Base-by-base conservation (phyloP, 2,329 filamentous ascomycete genomes). In the Pseudogymnoascus sp. region DNA sequence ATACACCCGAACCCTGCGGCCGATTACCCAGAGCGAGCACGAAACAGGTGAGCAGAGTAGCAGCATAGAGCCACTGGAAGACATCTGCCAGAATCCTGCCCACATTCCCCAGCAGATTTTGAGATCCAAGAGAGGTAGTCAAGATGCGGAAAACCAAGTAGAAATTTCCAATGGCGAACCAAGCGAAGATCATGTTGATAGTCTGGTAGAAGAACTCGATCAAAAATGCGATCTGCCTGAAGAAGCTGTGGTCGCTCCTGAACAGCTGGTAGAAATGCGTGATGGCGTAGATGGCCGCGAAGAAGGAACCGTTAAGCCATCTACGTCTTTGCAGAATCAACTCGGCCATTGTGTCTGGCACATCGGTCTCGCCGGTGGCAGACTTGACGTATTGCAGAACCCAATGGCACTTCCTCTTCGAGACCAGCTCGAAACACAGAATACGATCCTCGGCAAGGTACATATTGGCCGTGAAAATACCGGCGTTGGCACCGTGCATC, bases 391-490 rank as follows among this genome's bases (percentile, higher is more conserved):
- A 99, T 74, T 97, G 93, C 71, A 99, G 79, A 66, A 98, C 90
- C 95, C 95, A 99, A 73, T 93, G 90, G 75, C 93, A 97, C 74
- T 97, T 97, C 68, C 95, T 87, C 80, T 99, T 99, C 54, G 93
- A 92, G 66, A 99, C 95, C 62, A 99, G 86, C 78, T 99, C 95
- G 82, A 96, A 99, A 77, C 95, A 99, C 37, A 99, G 86, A 74
- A 99, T 99, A 81, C 95, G 91, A 83, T 99, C 95, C 75, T 99
- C 95, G 64, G 95, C 95, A 65, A 99, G 85, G 74, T 98, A 99
- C 95, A 99, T 99, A 77, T 99, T 99, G 69, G 95, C 93, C 2
- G 93, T 96, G 78, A 99, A 99, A 69, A 98, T 93, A 73, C 93
- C 95, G 11, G 93, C 93, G 69, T 92, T 92, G 63, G 90, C 89